Base-by-base conservation (phyloP, 768 basidiomycete species). In the Tulasnella sp. region DNA sequence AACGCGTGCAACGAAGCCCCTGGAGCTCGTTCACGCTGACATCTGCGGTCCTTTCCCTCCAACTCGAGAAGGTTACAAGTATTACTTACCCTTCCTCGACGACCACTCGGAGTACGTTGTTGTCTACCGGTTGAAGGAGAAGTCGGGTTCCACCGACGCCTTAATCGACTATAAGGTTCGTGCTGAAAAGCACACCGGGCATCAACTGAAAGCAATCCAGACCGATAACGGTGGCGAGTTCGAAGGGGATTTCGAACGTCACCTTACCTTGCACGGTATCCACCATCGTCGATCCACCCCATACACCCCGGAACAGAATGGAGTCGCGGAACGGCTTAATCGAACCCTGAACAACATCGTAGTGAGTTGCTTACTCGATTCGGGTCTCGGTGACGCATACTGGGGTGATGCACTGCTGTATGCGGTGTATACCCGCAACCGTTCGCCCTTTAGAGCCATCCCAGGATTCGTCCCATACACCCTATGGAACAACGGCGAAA, bases 241-340 rank as follows among this genome's bases (percentile, higher is more conserved):
- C 26, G 42, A 48, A 37, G 35, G 44, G 4, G 44, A 74, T 0
- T 42, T 48, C 42, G 73, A 42, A 51, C 32, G 48, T 1, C n/a
- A 40, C 44, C 35, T 29, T 32, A 57, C 73, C 13, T 0, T 4
- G 5, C 1, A 74, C 3, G 73, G 73, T 1, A 74, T 74, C 3
- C 39, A 32, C 7, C 73, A 74, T 29, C 42, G 46, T 2, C 16
- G 32, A 2, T 51, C 73, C 0, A 57, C 51, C 18, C 35, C 42
- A 9, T 51, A 74, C 18, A 74, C 48, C 4, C 73, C 40, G 0
- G 13, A 74, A 18, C 48, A 42, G 23, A 74, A 51, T n/a, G 73
- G 73, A 74, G 73, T 74, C 2, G 73, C 48, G 1, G 73, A 74
- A 74, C 32, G 51, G 1, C 32, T 51, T 18, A 74, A 74, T 23